Percentiles rank a stretch among this genome's conserved stretches.
These are phyloP conservation scores for Raffaelea deltoideospora DNA, from an alignment of 2,329 filamentous ascomycete species.

Conservation along the genomic window DNA sequence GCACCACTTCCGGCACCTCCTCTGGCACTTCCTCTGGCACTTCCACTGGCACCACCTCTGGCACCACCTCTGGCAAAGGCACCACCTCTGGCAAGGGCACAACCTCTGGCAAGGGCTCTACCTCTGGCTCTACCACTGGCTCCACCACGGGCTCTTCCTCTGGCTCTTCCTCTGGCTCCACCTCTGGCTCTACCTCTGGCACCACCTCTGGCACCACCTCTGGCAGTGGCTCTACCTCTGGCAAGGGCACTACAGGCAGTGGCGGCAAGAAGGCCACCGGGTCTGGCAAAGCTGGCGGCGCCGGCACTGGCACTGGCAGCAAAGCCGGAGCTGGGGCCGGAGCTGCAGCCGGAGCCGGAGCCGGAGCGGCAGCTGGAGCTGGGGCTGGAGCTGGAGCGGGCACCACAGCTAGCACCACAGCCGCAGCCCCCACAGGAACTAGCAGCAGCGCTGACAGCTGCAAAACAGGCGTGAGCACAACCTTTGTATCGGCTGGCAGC, in stretches of 20 bases:
- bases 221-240: slow-evolving; percentile 5
- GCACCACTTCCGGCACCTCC: slow-evolving; percentile 5
- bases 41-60: slow-evolving; percentile 1
- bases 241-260: background rate
- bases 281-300: slow-evolving; percentile 6
- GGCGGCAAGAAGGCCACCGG: slow-evolving; percentile 11
- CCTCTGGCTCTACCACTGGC: no score
- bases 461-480: slow-evolving; percentile 7
- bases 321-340: background rate
- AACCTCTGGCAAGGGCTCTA: no score
- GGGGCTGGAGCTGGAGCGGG: background rate
- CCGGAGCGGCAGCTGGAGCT: background rate
- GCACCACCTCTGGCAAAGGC: slow-evolving; percentile 8
- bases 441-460: slow-evolving; percentile 6
- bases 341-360: background rate
- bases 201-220: slow-evolving; percentile 6
- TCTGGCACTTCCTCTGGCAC: slow-evolving; percentile 4
- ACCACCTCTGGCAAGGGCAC: no score
- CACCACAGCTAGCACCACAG: slow-evolving; percentile 7
- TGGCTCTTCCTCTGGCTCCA: slow-evolving; percentile 4
- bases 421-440: slow-evolving; percentile 9
- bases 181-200: no score
- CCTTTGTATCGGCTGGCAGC: slow-evolving; percentile 1
- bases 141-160: slow-evolving; percentile 6
- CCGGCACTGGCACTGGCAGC: background rate